Conservation (phyloP, 768 basidiomycete genomes). For the Tubosaeta brunneosetosa region DNA sequence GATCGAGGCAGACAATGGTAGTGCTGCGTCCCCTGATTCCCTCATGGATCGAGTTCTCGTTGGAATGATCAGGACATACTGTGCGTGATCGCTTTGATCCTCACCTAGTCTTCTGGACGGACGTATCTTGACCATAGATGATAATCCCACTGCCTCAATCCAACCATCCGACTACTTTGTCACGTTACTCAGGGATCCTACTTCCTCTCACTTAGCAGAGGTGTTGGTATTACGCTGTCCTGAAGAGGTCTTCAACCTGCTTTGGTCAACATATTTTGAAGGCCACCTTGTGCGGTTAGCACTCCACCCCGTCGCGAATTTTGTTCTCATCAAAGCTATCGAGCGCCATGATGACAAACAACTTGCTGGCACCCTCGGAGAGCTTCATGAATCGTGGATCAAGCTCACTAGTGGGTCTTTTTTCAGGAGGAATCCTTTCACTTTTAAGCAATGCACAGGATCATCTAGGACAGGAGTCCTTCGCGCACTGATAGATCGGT, state of each 20-base stretch:
- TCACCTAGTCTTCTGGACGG: not conserved
- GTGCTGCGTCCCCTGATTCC: slow-evolving; percentile 57
- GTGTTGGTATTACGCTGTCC: slow-evolving; percentile 65
- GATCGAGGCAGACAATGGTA: slow-evolving; percentile 66
- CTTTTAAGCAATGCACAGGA: slow-evolving; percentile 35
- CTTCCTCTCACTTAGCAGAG: slow-evolving; percentile 89
- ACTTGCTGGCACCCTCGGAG: slow-evolving; percentile 51
- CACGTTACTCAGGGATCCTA: slow-evolving; percentile 78
- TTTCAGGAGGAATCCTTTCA: not conserved
- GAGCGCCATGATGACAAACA: slow-evolving; percentile 55
- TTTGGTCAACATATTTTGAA: slow-evolving; percentile 79
- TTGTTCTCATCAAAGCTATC: slow-evolving; percentile 79
- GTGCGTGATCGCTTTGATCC: slow-evolving; percentile 39
- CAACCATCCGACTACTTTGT: slow-evolving; percentile 74
- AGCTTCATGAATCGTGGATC: slow-evolving; percentile 53
- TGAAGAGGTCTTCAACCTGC: slow-evolving; percentile 48
- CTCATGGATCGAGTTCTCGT: slow-evolving; percentile 78
- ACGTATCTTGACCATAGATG: slow-evolving; percentile 30
- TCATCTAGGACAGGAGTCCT: slow-evolving; percentile 73
- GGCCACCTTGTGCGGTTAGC: slow-evolving; percentile 71
- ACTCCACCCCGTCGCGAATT: slow-evolving; percentile 90
- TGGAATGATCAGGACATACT: slow-evolving; percentile 62
- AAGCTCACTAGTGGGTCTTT: slow-evolving; percentile 65
- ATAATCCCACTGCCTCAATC: slow-evolving; percentile 31
- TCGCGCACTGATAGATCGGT: slow-evolving; percentile 69